Evolutionary conservation across 23 red algal genomes (phyloP).

Genomic region (Rhodosorus marinus): DNA sequence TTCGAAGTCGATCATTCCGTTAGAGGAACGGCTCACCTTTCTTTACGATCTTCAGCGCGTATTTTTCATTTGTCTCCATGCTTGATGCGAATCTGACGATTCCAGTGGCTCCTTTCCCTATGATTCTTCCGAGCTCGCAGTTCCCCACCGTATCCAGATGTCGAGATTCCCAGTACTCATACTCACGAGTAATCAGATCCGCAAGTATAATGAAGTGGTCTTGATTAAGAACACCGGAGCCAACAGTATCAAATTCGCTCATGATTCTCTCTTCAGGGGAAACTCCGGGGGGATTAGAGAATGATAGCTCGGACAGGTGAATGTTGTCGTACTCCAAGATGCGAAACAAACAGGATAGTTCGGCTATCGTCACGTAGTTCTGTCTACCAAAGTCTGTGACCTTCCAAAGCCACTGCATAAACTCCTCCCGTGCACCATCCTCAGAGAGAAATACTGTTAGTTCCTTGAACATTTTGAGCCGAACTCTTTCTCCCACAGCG

Average conservation of each 20-base stretch:
- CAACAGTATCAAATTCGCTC: conserved; percentile 33
- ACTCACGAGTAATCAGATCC: conserved; percentile 84
- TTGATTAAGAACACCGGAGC: conserved; percentile 13
- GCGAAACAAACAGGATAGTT: conserved; percentile 49
- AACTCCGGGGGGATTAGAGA: conserved; percentile 27
- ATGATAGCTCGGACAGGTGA: conserved; percentile 58
- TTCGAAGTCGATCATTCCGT: too few relatives aligned
- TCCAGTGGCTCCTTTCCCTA: conserved; percentile 61
- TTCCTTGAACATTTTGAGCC: too few relatives aligned
- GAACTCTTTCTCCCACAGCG: too few relatives aligned
- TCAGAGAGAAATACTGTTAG: too few relatives aligned
- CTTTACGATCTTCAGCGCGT: conserved; percentile 86
- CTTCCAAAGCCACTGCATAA: conserved; percentile 82
- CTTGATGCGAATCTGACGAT: conserved; percentile 58
- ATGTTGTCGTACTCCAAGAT: conserved; percentile 64
- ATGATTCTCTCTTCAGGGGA: conserved; percentile 61
- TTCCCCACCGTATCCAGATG: conserved; percentile 70
- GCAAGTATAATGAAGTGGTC: conserved; percentile 98
- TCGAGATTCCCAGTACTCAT: conserved; percentile 84
- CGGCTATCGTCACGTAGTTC: conserved; percentile 37
- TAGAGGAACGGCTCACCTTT: too few relatives aligned
- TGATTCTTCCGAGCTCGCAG: conserved; percentile 73
- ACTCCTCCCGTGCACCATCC: conserved; percentile 45
- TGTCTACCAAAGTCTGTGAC: conserved; percentile 14
- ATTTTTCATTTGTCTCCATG: conserved; percentile 41